Evolutionary conservation across 331 rosid genomes (phyloP), one percentile per base, ranked within the genome.

Genomic region (Spiraea crenata): DNA sequence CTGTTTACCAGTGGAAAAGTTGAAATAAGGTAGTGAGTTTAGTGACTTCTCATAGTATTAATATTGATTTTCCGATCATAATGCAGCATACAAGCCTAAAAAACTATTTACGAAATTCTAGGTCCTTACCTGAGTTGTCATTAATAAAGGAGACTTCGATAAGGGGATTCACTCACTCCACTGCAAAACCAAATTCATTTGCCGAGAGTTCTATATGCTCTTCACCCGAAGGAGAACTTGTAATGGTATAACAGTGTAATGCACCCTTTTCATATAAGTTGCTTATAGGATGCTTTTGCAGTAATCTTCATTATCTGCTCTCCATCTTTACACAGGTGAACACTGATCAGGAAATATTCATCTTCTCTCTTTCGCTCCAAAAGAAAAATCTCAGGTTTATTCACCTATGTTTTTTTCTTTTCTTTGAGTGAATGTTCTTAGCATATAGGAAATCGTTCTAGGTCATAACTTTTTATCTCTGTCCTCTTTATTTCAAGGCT

Each of bases 51-150:
- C 58, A 8, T n/a, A 0, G 5, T 10, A 39, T 25, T 57, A 57
- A 9, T 16, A 6, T 20, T 45, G 13, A 45, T 45, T 45, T 45
- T 45, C 4, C 49, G 12, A 45, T 45, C 15, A 49, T 14, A 14
- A 13, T 47, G 51, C 42, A n/a, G 15, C 8, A 34, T 56, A 55
- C 37, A 55, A 17, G 15, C 38, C 39, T 55, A 39, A 69, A 57
- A 52, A 60, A 34, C 5, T 65, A 16, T 55, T 63, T 65, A 20
- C 55, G 75, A 38, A 75, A 81, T 76, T 40, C 57, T 52, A 93
- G 98, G 89, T 90, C 92, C 50, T 82, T 93, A 80, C 97, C 91
- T 38, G 98, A 87, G 62, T 67, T 90, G 31, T 85, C 90, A 67
- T 69, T 82, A 59, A 62, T 82, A 71, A 80, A 67, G 81, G 93